Evolutionary conservation across 495 filamentous ascomycete genomes (phyloP).

Genomic region (Hypoxylon fuscum): DNA sequence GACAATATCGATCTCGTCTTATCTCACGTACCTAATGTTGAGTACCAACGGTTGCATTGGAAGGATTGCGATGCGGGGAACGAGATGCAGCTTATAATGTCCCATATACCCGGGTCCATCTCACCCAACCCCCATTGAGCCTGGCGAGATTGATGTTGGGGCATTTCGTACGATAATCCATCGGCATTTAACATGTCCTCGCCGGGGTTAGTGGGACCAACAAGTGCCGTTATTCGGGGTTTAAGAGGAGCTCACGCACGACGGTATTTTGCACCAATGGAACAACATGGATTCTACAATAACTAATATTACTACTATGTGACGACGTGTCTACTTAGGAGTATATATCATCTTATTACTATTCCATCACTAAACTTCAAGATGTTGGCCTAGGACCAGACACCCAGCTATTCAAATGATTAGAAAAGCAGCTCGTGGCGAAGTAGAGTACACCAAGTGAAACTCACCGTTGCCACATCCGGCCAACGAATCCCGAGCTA

Average conservation of each 20-base stretch:
- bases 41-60: background rate
- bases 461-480: constrained; percentile 24
- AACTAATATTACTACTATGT: background rate
- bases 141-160: constrained; percentile 21
- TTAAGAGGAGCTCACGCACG: background rate
- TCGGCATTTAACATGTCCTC: constrained; percentile 19
- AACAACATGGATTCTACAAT: background rate
- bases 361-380: background rate
- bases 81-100: background rate
- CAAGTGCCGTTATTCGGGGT: background rate
- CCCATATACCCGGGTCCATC: constrained; percentile 18
- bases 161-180: background rate
- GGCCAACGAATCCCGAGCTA: constrained; percentile 6
- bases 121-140: constrained; percentile 4
- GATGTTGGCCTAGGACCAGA: constrained; percentile 2
- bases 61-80: constrained; percentile 29
- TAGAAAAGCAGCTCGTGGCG: background rate
- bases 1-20: background rate
- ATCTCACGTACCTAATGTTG: background rate
- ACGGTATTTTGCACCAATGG: background rate
- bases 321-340: too few relatives aligned
- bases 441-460: background rate
- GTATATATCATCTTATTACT: background rate
- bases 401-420: constrained; percentile 15
- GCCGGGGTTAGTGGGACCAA: background rate